phyloP scores from a whole-genome alignment of 768 basidiomycete species.

The Tricholoma terreum region DNA sequence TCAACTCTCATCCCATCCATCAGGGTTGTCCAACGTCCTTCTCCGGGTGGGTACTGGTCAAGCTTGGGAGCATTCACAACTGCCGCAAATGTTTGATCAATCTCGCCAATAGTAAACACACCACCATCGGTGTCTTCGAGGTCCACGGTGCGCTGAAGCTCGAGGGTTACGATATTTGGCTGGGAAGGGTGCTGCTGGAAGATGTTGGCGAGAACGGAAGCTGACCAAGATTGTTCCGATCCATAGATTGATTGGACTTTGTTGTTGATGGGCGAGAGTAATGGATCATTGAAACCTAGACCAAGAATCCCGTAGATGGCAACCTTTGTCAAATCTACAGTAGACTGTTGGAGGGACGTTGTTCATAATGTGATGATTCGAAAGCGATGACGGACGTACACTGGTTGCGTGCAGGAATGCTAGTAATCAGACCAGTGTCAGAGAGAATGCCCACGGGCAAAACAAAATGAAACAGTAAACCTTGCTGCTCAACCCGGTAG shows the following conservation, averaged over 20 bases:
- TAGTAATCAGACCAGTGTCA: constrained; percentile 5
- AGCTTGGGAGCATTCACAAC: constrained; percentile 30
- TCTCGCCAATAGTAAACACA: constrained; percentile 40
- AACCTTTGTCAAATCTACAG: constrained; percentile 9
- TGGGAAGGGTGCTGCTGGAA: constrained; percentile 31
- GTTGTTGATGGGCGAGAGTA: constrained; percentile 28
- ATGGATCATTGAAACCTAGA: constrained; percentile 29
- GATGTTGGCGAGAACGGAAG: constrained; percentile 38
- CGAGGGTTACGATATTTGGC: constrained; percentile 40
- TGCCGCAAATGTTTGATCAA: constrained; percentile 30
- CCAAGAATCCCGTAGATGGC: constrained; percentile 35
- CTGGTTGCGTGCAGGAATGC: constrained; percentile 30
- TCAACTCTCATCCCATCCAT: constrained; percentile 37
- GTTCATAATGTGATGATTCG: background rate
- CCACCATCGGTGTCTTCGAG: constrained; percentile 40
- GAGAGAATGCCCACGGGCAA: background rate
- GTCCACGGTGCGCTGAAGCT: constrained; percentile 39
- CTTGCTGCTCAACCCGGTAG: constrained; percentile 22
- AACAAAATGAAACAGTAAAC: background rate
- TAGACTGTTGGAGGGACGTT: constrained; percentile 3
- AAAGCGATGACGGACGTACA: background rate
- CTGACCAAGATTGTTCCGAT: constrained; percentile 26
- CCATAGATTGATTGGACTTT: constrained; percentile 23
- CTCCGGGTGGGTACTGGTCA: constrained; percentile 30
- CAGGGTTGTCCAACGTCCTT: constrained; percentile 40